Conservation (phyloP, 768 basidiomycete species). For the Panellus pusillus region DNA sequence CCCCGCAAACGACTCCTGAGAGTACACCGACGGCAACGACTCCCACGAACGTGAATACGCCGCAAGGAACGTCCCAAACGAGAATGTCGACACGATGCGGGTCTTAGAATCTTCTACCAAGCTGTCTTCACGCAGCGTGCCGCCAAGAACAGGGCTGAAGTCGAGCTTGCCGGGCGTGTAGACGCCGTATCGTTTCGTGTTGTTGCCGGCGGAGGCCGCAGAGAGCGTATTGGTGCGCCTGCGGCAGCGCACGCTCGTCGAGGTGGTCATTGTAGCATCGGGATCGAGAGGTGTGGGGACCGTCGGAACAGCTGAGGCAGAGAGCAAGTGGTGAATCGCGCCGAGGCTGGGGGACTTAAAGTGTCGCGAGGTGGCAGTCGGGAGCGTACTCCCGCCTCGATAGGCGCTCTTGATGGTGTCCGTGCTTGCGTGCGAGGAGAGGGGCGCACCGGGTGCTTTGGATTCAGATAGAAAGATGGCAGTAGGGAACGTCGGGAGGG, state of each 20-base stretch:
- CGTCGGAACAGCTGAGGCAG: not conserved
- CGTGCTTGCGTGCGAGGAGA: not conserved
- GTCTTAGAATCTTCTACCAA: not conserved
- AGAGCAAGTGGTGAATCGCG: conserved; percentile 14
- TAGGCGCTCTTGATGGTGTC: not conserved
- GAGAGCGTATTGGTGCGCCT: conserved; percentile 29
- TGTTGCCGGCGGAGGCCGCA: not conserved
- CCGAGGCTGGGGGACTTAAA: conserved; percentile 23
- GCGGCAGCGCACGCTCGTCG: conserved; percentile 24
- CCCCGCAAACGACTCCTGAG: conserved; percentile 23
- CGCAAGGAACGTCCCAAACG: conserved; percentile 8
- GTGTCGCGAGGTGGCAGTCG: conserved; percentile 8
- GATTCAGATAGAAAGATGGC: not conserved
- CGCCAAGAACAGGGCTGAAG: conserved; percentile 4
- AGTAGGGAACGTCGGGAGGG: not conserved
- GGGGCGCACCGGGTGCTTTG: not conserved
- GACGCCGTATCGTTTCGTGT: conserved; percentile 38
- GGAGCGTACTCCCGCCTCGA: not conserved
- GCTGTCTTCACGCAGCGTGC: not conserved
- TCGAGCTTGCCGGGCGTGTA: conserved; percentile 31
- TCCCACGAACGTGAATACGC: conserved; percentile 20
- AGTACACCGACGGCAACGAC: conserved; percentile 26
- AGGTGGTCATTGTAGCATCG: conserved; percentile 3
- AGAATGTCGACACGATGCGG: conserved; percentile 12
- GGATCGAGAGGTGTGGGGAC: not conserved